Conservation (phyloP, 805 yeast species). For the Suhomyces faveliae region DNA sequence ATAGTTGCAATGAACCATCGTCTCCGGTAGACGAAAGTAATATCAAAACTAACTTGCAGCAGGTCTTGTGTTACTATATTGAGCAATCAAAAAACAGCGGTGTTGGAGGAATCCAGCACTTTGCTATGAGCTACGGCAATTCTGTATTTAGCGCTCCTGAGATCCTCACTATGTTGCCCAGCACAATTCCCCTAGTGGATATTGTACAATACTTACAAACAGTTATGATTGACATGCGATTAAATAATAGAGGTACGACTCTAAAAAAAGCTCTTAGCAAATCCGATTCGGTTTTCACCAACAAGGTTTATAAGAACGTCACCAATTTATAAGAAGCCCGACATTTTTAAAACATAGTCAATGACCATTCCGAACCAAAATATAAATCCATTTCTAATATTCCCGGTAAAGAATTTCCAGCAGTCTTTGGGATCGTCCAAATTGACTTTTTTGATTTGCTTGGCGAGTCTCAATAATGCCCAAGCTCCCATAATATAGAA, state of each 20-base stretch:
- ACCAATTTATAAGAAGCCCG: slow-evolving; percentile 40
- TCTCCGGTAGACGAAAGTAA: not conserved
- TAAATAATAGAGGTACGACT: slow-evolving; percentile 14
- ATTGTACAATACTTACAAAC: slow-evolving; percentile 25
- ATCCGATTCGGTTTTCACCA: slow-evolving; percentile 25
- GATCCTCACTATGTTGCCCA: slow-evolving; percentile 30
- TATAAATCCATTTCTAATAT: slow-evolving; percentile 72
- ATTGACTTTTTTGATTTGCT: slow-evolving; percentile 71
- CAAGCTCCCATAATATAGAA: slow-evolving; percentile 63
- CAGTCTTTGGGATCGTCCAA: slow-evolving; percentile 78
- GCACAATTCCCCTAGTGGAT: slow-evolving; percentile 27
- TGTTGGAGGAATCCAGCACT: slow-evolving; percentile 27
- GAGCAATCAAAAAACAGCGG: slow-evolving; percentile 2
- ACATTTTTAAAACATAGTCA: slow-evolving; percentile 56
- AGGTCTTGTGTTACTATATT: slow-evolving; percentile 1
- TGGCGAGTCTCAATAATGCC: slow-evolving; percentile 67
- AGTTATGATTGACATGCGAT: slow-evolving; percentile 20
- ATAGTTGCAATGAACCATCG: not conserved
- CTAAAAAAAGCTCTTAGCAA: slow-evolving; percentile 29
- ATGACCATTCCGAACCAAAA: slow-evolving; percentile 64
- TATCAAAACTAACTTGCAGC: not conserved
- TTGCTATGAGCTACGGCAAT: slow-evolving; percentile 24
- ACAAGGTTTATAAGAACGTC: slow-evolving; percentile 22
- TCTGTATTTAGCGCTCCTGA: slow-evolving; percentile 22
- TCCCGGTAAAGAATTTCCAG: slow-evolving; percentile 75